phyloP scores from a whole-genome alignment of 345 rosid genomes.

The Brassica juncea region DNA sequence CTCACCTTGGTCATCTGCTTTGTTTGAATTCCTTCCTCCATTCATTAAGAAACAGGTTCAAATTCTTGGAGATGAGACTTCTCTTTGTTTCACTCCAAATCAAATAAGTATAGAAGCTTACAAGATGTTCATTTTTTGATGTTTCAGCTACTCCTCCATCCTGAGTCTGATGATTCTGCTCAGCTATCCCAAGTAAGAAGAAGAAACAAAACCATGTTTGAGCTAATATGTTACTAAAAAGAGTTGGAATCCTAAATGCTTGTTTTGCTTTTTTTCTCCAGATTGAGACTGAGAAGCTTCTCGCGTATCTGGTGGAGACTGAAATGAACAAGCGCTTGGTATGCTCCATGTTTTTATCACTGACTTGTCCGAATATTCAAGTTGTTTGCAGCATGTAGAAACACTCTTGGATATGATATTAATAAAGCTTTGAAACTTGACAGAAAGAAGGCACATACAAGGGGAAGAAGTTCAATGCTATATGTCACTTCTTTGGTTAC shows the following conservation, averaged over 20 bases:
- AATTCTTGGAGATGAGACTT: slow-evolving; percentile 20
- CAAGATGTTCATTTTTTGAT: slow-evolving; percentile 38
- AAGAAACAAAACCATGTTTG: background rate
- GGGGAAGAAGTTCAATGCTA: slow-evolving; percentile 95
- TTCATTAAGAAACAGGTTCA: slow-evolving; percentile 88
- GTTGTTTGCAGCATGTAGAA: slow-evolving; percentile 3
- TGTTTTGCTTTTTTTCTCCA: slow-evolving; percentile 39
- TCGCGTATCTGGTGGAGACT: slow-evolving; percentile 93
- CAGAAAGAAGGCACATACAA: slow-evolving; percentile 91
- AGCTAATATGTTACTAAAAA: slow-evolving; percentile 1
- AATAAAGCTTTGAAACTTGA: slow-evolving; percentile 30
- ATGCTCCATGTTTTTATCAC: slow-evolving; percentile 23
- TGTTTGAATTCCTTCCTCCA: slow-evolving; percentile 84
- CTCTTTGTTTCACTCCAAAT: slow-evolving; percentile 6
- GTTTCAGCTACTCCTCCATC: slow-evolving; percentile 79
- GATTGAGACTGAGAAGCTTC: slow-evolving; percentile 98
- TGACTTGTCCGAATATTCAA: background rate
- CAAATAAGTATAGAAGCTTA: slow-evolving; percentile 10
- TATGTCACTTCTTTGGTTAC: slow-evolving; percentile 98
- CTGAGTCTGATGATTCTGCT: slow-evolving; percentile 99
- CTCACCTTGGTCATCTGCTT: slow-evolving; percentile 98
- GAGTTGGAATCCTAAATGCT: slow-evolving; percentile 25
- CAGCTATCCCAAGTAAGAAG: slow-evolving; percentile 89
- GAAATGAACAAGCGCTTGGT: slow-evolving; percentile 93
- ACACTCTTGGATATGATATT: background rate